Evolutionary conservation across 129 eudicot species (phyloP), one percentile per base, ranked within the genome.

Genomic region (Helianthus tuberosus): DNA sequence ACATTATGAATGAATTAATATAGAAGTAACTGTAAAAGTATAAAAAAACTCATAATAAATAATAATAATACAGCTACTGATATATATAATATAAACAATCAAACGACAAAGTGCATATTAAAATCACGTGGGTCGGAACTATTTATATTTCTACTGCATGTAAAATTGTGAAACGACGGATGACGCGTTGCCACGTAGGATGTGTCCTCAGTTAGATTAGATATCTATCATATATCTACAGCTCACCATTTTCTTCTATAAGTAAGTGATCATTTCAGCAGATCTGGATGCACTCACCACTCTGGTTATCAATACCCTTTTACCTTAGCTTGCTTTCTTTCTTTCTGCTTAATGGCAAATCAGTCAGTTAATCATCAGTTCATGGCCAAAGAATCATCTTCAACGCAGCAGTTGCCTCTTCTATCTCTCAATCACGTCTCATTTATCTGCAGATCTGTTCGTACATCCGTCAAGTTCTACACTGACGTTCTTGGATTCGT

Each of bases 381-480:
- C 46, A 39, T 39, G 9, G 46, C 7, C 0, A 8, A 44, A 0
- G 73, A 14, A 32, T 65, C 69, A 0, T 48, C 80, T 64, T 47
- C 73, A 36, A 46, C 64, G 8, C 35, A 75, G 23, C 81, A 73
- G 36, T 50, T 83, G 76, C 89, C 93, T 7, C 55, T 90, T n/a
- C 49, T 82, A 14, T 80, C 93, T 5, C 54, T 90, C 32, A 90
- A 90, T 32, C 96, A 87, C 35, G 89, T 90, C 10, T 90, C 96
- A 0, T 84, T 69, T 23, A 64, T 87, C 20, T 90, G 96, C 71
- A 81, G 60, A 74, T 90, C 91, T 0, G 87, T 90, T 1, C 11
- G 43, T 8, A 52, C 39, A 62, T 85, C 96, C 0, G 85, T 77
- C 3, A 48, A 73, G 54, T 90, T 90, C 32, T 90, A 90, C 72